A percentile compares a stretch with the other conserved stretches of the same genome.
phyloP scores from a whole-genome alignment of 129 eudicot species.

The Smallanthus sonchifolius region DNA sequence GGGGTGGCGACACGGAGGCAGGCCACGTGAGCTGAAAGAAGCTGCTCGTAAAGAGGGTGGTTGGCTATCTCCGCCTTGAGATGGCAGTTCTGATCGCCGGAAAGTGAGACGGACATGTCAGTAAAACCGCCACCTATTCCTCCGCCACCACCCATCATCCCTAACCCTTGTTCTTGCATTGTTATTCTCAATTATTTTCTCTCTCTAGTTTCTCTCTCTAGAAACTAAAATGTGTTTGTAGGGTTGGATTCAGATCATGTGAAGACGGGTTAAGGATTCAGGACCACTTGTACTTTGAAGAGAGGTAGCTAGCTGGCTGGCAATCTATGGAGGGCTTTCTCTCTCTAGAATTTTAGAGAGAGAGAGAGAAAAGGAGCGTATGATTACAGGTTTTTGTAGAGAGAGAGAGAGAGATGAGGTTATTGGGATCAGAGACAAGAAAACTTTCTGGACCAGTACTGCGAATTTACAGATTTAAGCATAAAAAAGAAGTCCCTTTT shows the following conservation, averaged over 20 bases:
- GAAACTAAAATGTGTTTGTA: not conserved
- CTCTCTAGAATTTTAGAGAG: constrained; percentile 8
- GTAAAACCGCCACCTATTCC: constrained; percentile 32
- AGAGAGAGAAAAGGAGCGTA: constrained; percentile 9
- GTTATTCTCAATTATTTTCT: not conserved
- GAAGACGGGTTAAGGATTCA: constrained; percentile 32
- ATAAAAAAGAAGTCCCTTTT: constrained; percentile 26
- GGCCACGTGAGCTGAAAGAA: constrained; percentile 81
- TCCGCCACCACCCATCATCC: constrained; percentile 45
- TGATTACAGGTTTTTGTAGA: constrained; percentile 36
- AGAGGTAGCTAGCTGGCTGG: constrained; percentile 21
- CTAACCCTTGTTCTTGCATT: constrained; percentile 75
- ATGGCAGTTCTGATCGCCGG: constrained; percentile 49
- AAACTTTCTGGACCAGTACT: constrained; percentile 51
- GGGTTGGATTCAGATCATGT: constrained; percentile 30
- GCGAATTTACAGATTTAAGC: constrained; percentile 48
- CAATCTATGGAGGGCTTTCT: constrained; percentile 24
- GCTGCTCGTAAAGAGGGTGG: constrained; percentile 81
- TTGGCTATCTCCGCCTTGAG: constrained; percentile 76
- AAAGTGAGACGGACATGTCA: constrained; percentile 34
- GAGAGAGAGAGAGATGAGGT: constrained; percentile 15
- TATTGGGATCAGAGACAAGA: constrained; percentile 72
- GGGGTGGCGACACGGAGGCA: constrained; percentile 93
- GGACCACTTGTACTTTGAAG: constrained; percentile 59
- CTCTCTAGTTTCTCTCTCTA: constrained; percentile 14